These are phyloP conservation scores for Tolypocladium sp. DNA, from an alignment of 2,329 filamentous ascomycete species.

Conservation along the genomic window DNA sequence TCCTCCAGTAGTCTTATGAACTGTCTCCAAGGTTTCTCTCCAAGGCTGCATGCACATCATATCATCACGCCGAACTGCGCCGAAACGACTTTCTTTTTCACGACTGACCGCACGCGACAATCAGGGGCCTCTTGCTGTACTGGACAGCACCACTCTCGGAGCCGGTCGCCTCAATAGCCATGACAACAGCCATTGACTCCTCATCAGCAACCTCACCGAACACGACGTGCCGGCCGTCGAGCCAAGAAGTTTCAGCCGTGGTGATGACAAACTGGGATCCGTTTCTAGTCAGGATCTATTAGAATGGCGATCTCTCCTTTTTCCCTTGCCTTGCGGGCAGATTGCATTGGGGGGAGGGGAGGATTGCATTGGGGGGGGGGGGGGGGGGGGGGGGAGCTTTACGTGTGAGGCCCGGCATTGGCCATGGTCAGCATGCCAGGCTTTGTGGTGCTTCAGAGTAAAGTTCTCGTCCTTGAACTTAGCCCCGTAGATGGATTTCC, in stretches of 20 bases:
- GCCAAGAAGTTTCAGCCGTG: conserved; percentile 81
- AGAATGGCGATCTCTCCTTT: conserved; percentile 3
- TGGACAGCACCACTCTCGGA: conserved; percentile 43
- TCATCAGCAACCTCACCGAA: conserved; percentile 63
- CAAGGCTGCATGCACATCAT: too few species aligned
- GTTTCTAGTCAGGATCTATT: conserved; percentile 57
- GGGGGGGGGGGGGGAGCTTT: conserved; percentile 21
- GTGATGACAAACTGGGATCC: conserved; percentile 98
- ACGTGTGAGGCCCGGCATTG: conserved; percentile 92
- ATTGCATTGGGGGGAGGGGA: not conserved
- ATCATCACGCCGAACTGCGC: too few species aligned
- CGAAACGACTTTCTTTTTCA: conserved; percentile 18
- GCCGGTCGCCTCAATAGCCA: conserved; percentile 53
- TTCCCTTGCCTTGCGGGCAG: too few species aligned
- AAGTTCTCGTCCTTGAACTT: conserved; percentile 96
- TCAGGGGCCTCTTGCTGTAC: conserved; percentile 49
- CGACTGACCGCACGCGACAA: conserved; percentile 41
- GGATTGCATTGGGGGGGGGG: not conserved
- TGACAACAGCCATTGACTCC: conserved; percentile 42
- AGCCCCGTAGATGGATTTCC: conserved; percentile 90
- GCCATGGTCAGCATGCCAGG: conserved; percentile 87
- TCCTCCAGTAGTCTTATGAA: too few species aligned
- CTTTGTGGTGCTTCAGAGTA: conserved; percentile 57
- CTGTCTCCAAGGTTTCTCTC: too few species aligned
- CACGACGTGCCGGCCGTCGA: conserved; percentile 76